These are phyloP conservation scores for Schwanniomyces sp. DNA, from an alignment of 805 yeast species.

Conservation along the genomic window DNA sequence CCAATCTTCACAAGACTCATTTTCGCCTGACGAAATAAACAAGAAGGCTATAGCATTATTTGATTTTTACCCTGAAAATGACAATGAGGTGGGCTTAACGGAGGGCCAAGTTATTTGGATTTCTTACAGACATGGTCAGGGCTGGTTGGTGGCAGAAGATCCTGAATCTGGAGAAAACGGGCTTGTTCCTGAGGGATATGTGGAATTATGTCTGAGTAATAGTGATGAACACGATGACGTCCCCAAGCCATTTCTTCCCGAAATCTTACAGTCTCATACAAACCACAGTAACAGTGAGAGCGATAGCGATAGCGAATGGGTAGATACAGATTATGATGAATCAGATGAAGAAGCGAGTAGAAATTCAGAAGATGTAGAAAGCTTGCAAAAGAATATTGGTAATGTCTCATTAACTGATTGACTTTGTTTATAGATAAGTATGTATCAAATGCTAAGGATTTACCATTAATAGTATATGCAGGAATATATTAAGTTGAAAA, in stretches of 20 bases:
- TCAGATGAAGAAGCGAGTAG: conserved; percentile 4
- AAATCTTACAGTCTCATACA: conserved; percentile 23
- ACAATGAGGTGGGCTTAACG: conserved; percentile 74
- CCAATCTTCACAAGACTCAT: conserved; percentile 2
- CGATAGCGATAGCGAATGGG: conserved; percentile 19
- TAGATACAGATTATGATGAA: conserved; percentile 18
- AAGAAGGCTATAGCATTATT: conserved; percentile 80
- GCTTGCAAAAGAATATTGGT: neutral
- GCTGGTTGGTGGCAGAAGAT: conserved; percentile 95
- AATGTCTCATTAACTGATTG: neutral
- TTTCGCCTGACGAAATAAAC: conserved; percentile 36
- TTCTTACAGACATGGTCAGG: conserved; percentile 92
- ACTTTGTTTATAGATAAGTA: neutral
- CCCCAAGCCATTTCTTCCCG: conserved; percentile 51
- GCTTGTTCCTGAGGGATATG: conserved; percentile 93
- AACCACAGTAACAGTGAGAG: conserved; percentile 13
- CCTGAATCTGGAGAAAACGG: conserved; percentile 79
- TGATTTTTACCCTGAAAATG: conserved; percentile 90
- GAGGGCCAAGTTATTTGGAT: conserved; percentile 88
- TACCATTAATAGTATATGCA: neutral
- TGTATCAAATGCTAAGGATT: neutral
- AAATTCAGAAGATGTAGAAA: neutral
- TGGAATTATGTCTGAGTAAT: conserved; percentile 47
- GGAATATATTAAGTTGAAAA: neutral
- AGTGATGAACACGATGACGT: conserved; percentile 26